Percentiles rank a stretch among this genome's conserved stretches.
Evolutionary conservation across 225 moss, liverwort and hornwort species (phyloP).

Genomic region (Takakia lepidozioides): DNA sequence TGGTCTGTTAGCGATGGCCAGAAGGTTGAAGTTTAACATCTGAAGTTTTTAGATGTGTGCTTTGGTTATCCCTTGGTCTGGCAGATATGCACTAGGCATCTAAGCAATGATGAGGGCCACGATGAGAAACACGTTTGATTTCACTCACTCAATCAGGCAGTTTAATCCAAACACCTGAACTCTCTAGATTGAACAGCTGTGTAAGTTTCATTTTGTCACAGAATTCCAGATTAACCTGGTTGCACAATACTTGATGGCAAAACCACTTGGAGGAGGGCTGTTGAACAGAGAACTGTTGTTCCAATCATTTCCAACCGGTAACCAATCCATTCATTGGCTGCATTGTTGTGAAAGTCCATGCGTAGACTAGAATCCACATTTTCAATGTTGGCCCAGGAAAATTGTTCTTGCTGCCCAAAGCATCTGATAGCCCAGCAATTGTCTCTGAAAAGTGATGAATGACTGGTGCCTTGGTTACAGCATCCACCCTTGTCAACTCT

Average conservation of each 20-base stretch:
- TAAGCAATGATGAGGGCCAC: not conserved
- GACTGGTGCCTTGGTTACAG: constrained; percentile 54
- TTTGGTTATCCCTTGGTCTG: too few relatives aligned
- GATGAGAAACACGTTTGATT: not conserved
- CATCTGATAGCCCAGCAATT: constrained; percentile 47
- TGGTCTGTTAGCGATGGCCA: too few relatives aligned
- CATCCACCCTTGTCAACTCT: constrained; percentile 50
- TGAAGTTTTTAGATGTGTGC: too few relatives aligned
- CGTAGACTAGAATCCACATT: constrained; percentile 40
- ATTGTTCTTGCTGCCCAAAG: constrained; percentile 33
- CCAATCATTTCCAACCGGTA: constrained; percentile 52
- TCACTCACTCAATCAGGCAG: too few relatives aligned
- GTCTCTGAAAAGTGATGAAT: constrained; percentile 56
- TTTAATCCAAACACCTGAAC: too few relatives aligned
- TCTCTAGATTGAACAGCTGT: too few relatives aligned
- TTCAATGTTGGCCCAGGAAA: constrained; percentile 34
- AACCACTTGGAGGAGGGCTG: constrained; percentile 32
- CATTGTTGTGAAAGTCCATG: constrained; percentile 50
- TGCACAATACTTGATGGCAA: constrained; percentile 25
- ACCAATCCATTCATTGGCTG: constrained; percentile 56
- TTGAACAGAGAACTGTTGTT: constrained; percentile 27
- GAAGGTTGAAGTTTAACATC: too few relatives aligned
- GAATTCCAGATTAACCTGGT: constrained; percentile 21
- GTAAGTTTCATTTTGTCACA: too few relatives aligned
- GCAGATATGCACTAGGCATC: too few relatives aligned